Evolutionary conservation across 2,329 filamentous ascomycete species (phyloP).

Genomic region (Aspergillus aculeatus): DNA sequence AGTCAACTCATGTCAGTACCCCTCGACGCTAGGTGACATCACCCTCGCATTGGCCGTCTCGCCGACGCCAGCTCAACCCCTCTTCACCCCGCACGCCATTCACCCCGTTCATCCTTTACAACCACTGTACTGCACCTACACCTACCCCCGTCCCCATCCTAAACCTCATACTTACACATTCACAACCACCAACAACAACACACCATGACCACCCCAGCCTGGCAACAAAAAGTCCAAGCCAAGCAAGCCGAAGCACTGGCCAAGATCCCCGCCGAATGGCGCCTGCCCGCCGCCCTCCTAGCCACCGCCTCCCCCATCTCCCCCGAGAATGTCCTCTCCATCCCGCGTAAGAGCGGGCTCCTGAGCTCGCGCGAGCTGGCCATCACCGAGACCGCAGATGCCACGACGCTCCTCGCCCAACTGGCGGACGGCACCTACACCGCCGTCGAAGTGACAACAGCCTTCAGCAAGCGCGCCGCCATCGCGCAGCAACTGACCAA

Average conservation of each 20-base stretch:
- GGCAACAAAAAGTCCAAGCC: slow-evolving; percentile 16
- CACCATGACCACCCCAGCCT: slow-evolving; percentile 9
- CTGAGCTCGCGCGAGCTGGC: slow-evolving; percentile 48
- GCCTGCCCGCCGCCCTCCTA: slow-evolving; percentile 12
- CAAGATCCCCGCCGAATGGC: slow-evolving; percentile 34
- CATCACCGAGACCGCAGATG: slow-evolving; percentile 50
- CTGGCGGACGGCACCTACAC: slow-evolving; percentile 29
- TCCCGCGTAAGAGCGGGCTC: slow-evolving; percentile 35
- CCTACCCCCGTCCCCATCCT: background rate
- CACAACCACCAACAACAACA: background rate
- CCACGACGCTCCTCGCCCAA: slow-evolving; percentile 26
- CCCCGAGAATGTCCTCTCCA: background rate
- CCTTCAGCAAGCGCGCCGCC: slow-evolving; percentile 45
- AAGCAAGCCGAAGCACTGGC: slow-evolving; percentile 27
- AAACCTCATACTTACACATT: too few relatives aligned
- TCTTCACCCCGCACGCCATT: background rate
- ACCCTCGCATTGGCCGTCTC: background rate
- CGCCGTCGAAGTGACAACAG: slow-evolving; percentile 45
- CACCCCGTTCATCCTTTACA: background rate
- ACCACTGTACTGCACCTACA: too few relatives aligned
- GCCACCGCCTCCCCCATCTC: slow-evolving; percentile 1
- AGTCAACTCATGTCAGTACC: too few relatives aligned
- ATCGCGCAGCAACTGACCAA: slow-evolving; percentile 40
- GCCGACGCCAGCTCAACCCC: background rate
- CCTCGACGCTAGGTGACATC: too few relatives aligned